Evolutionary conservation across 441 rosid species (phyloP), one percentile per base, ranked within the genome.

Genomic region (Bocquillonia castaneifolia): DNA sequence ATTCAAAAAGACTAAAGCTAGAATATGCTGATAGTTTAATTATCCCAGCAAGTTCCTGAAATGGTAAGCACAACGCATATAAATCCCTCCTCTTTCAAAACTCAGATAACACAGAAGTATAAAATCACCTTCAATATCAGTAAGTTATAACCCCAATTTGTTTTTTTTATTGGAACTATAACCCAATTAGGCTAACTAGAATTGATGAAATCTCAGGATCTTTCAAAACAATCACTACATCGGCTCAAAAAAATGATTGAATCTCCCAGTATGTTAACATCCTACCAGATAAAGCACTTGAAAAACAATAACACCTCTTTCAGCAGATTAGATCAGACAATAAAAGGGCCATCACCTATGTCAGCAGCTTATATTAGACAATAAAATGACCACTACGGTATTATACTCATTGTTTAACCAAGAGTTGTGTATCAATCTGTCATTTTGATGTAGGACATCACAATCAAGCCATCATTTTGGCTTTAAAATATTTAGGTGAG

Each of bases 11-110:
- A 84, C 96, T 92, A 80, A 92, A 94, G 82, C 97, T 94, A 71
- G 96, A 90, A 82, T 81, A 87, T 62, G 89, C 89, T 64, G 99
- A 87, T 62, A 94, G 69, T 77, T 92, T 94, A 64, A 92, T 94
- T 79, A 90, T 82, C 82, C 94, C 96, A 36, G 98, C 91, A 79
- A 94, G 98, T 77, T 94, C 98, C 98, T 94, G 89, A 79, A 64
- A 78, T 36, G 32, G 22, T 37, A 76, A 25, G 60, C 44, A 68
- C 39, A 39, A 52, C 31, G 59, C 61, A 23, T 50, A 31, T 53
- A 68, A 64, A 48, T 36, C 18, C n/a, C 3, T 39, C 6, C 13
- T 39, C 3, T 37, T 55, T 10, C n/a, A 31, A 12, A 56, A 8
- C 61, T 56, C 17, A 15, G 42, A 26, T 8, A 53, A n/a, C n/a